Conservation (phyloP, 1,284 basidiomycete species). For the Ceratobasidium sp. region DNA sequence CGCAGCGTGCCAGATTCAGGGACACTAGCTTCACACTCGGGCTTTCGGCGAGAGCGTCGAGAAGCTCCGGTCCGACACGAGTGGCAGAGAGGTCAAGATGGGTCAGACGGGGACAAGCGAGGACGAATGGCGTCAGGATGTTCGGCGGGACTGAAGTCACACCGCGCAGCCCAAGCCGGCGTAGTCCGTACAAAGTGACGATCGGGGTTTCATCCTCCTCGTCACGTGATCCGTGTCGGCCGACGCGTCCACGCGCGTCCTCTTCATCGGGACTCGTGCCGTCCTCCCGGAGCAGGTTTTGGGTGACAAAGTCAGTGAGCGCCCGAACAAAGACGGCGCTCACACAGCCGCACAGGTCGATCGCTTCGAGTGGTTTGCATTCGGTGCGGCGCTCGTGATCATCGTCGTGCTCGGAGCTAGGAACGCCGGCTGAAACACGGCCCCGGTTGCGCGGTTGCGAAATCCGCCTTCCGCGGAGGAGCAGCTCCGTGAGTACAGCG, state of each 20-base stretch:
- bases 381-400: slow-evolving; percentile 78
- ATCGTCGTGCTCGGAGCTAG: slow-evolving; percentile 63
- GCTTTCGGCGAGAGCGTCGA: slow-evolving; percentile 73
- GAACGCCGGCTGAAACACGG: slow-evolving; percentile 72
- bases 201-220: slow-evolving; percentile 52
- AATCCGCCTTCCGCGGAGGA: slow-evolving; percentile 75
- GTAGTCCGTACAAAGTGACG: slow-evolving; percentile 76
- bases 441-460: slow-evolving; percentile 67
- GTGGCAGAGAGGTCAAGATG: slow-evolving; percentile 92
- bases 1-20: slow-evolving; percentile 90
- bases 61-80: slow-evolving; percentile 79
- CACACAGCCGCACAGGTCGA: slow-evolving; percentile 95
- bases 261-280: slow-evolving; percentile 39
- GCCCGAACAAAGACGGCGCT: slow-evolving; percentile 88
- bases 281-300: slow-evolving; percentile 48
- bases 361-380: slow-evolving; percentile 84
- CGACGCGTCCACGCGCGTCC: slow-evolving; percentile 43
- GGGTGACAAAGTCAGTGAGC: slow-evolving; percentile 78
- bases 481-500: slow-evolving; percentile 83
- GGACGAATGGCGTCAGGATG: slow-evolving; percentile 81
- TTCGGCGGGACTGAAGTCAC: slow-evolving; percentile 79
- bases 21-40: slow-evolving; percentile 75
- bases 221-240: slow-evolving; percentile 44
- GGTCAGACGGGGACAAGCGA: slow-evolving; percentile 87
- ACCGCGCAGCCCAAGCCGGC: slow-evolving; percentile 86